phyloP scores from a whole-genome alignment of 1,284 basidiomycete species.

The Pyrrhoderma noxium region DNA sequence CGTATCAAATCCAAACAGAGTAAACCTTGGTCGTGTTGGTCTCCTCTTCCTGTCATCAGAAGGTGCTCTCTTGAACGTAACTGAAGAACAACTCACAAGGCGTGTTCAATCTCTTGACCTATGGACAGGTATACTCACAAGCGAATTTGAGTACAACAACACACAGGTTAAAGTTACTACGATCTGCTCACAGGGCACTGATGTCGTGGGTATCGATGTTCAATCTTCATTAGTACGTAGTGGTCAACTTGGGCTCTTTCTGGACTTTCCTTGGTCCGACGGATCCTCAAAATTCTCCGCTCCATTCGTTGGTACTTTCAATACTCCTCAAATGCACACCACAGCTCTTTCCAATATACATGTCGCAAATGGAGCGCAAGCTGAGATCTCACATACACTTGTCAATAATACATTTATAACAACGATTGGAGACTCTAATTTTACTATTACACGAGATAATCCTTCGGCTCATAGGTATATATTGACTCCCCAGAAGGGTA shows the following conservation, averaged over 20 bases:
- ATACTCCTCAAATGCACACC: conserved; percentile 41
- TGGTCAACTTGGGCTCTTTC: conserved; percentile 37
- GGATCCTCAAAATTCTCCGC: conserved; percentile 47
- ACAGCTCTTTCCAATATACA: conserved; percentile 28
- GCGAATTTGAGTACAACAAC: conserved; percentile 36
- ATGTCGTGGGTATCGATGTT: conserved; percentile 36
- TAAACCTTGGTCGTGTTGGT: conserved; percentile 46
- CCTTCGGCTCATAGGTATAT: conserved; percentile 39
- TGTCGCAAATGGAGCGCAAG: conserved; percentile 23
- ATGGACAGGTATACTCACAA: conserved; percentile 47
- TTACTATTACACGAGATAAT: conserved; percentile 37
- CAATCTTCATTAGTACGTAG: conserved; percentile 33
- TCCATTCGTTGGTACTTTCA: conserved; percentile 49
- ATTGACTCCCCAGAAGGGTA: conserved; percentile 24
- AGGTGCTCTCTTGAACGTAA: conserved; percentile 29
- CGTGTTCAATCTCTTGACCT: conserved; percentile 41
- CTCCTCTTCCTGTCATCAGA: conserved; percentile 34
- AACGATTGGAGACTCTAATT: conserved; percentile 34
- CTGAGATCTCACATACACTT: conserved; percentile 38
- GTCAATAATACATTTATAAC: conserved; percentile 39
- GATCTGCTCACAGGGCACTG: conserved; percentile 33
- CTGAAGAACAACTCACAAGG: conserved; percentile 32
- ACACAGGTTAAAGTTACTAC: conserved; percentile 34
- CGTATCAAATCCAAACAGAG: conserved; percentile 50
- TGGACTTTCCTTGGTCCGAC: conserved; percentile 61